Evolutionary conservation across 148 eudicot genomes (phyloP).

Genomic region (Tetragonia tetragonoides): DNA sequence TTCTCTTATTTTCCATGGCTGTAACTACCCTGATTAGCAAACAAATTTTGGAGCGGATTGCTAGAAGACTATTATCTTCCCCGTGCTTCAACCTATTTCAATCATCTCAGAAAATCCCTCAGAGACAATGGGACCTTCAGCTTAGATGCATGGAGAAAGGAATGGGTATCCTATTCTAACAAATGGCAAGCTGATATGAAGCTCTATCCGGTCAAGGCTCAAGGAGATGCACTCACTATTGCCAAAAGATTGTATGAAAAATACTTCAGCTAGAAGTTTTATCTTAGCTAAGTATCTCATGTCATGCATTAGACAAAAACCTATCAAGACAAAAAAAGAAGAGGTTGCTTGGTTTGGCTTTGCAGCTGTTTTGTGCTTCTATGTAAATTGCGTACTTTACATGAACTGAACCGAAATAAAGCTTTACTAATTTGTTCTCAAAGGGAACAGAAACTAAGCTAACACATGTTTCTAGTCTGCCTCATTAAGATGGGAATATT

Average conservation of each 20-base stretch:
- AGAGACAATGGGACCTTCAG: slow-evolving; percentile 46
- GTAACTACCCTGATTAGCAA: slow-evolving; percentile 43
- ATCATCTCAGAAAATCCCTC: slow-evolving; percentile 50
- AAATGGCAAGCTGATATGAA: slow-evolving; percentile 72
- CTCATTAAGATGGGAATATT: neutral
- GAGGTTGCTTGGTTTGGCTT: neutral
- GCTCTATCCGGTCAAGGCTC: slow-evolving; percentile 60
- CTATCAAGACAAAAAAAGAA: too few relatives aligned
- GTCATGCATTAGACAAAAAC: too few relatives aligned
- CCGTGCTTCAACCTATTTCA: slow-evolving; percentile 77
- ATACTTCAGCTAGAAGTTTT: slow-evolving; percentile 40
- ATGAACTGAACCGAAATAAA: too few relatives aligned
- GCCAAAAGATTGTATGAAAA: slow-evolving; percentile 51
- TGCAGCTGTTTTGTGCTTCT: neutral
- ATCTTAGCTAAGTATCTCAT: neutral
- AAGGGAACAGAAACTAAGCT: neutral
- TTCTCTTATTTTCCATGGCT: slow-evolving; percentile 1
- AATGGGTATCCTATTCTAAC: slow-evolving; percentile 83
- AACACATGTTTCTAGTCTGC: neutral
- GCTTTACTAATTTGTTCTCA: neutral
- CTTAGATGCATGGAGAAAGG: slow-evolving; percentile 78
- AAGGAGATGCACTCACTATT: slow-evolving; percentile 64
- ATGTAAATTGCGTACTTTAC: too few relatives aligned
- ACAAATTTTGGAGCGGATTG: slow-evolving; percentile 97
- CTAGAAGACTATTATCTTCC: slow-evolving; percentile 83